These are phyloP conservation scores for Penicillium crystallinum DNA, from an alignment of 495 filamentous ascomycete species.

Conservation along the genomic window DNA sequence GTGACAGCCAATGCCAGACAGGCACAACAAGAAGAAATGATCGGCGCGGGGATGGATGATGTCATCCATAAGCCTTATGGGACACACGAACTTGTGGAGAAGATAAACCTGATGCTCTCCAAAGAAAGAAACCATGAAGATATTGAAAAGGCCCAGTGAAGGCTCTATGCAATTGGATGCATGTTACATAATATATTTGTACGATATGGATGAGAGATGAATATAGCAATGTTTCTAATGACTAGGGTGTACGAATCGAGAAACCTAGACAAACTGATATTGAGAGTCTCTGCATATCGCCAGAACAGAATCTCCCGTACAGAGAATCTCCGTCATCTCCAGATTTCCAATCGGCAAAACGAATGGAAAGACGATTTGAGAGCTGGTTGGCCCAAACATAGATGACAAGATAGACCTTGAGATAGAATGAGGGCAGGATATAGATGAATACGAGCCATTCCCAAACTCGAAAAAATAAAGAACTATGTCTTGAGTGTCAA, in stretches of 20 bases:
- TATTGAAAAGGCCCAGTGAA: not conserved
- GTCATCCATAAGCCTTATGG: slow-evolving; percentile 78
- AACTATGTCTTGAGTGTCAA: too few species aligned
- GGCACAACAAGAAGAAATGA: slow-evolving; percentile 62
- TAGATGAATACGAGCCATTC: too few species aligned
- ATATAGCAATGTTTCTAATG: not conserved
- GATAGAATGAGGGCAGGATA: too few species aligned
- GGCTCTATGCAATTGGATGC: not conserved
- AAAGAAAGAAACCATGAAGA: not conserved
- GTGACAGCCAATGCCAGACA: slow-evolving; percentile 72
- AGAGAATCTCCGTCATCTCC: too few species aligned
- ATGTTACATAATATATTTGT: not conserved
- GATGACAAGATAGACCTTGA: too few species aligned
- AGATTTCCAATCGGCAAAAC: too few species aligned
- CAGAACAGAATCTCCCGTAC: too few species aligned
- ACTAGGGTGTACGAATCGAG: not conserved
- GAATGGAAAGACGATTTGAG: too few species aligned
- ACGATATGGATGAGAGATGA: not conserved
- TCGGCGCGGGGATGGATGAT: slow-evolving; percentile 72
- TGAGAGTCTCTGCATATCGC: too few species aligned
- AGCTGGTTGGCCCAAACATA: too few species aligned
- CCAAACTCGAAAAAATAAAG: too few species aligned
- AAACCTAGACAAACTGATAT: too few species aligned
- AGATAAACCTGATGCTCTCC: slow-evolving; percentile 40
- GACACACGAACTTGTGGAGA: slow-evolving; percentile 63